Evolutionary conservation across 148 eudicot species (phyloP), one percentile per base, ranked within the genome.

Genomic region (Amaranthus cruentus): DNA sequence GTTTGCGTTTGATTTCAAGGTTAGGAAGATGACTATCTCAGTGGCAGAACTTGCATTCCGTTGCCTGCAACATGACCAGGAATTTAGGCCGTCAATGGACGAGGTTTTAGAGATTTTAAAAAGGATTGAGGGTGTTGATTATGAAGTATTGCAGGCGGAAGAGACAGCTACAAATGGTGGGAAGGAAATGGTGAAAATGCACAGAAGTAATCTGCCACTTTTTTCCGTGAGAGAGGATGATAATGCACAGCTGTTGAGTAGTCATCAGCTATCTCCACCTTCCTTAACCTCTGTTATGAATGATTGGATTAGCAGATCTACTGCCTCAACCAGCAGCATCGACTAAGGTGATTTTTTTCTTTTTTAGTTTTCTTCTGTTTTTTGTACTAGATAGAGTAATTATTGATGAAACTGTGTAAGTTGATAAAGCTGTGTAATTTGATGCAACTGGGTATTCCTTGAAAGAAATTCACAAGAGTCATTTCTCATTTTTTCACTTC

Each of bases 211-310:
- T n/a, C 52, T 44, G 6, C 56, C 66, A 50, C 13, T 15, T 6
- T 50, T 71, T 47, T 47, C 71, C 57, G 13, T 46, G 48, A 42
- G 53, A 55, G 43, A 77, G 10, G 66, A 65, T 14, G 56, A 56
- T 56, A 64, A 18, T 14, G 66, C 53, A 21, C 21, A 49, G 42
- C 50, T 48, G 50, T 71, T 65, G 52, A 18, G 18, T 3, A 63
- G 46, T 71, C 70, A 77, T 54, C 75, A 47, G 47, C 38, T 47
- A 12, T 43, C 6, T 28, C 79, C 18, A 58, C 28, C 47, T 28
- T 77, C 75, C 0, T 70, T 75, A 2, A 47, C 15, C 46, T 77
- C 70, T 55, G 79, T 77, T 44, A 77, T 71, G 49, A 49, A 71
- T 11, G 48, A 46, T 2, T 71, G 74, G 74, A 46, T 21, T 43